Percentiles rank a stretch among this genome's conserved stretches.
Conservation (phyloP, 139 green algal species). For the Volvox africanus region DNA sequence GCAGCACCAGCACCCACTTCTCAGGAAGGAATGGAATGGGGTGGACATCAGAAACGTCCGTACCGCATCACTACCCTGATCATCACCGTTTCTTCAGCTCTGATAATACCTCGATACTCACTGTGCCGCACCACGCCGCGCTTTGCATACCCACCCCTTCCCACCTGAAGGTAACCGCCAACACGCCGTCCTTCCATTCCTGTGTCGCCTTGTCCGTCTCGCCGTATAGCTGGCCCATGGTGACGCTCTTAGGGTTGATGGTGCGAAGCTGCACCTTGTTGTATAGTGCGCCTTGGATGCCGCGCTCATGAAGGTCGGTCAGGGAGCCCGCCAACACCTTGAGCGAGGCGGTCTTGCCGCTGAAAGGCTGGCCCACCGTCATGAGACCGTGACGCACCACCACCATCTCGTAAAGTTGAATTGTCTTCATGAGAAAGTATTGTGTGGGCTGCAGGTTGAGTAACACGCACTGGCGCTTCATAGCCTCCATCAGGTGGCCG, state of each 20-base stretch:
- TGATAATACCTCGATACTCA: too few relatives aligned
- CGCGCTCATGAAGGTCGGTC: constrained; percentile 62
- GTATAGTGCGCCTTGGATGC: constrained; percentile 69
- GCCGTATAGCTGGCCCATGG: constrained; percentile 90
- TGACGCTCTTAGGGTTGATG: constrained; percentile 89
- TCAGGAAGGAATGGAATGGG: too few relatives aligned
- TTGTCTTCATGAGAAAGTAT: constrained; percentile 84
- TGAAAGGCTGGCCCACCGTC: constrained; percentile 82
- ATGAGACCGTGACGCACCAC: constrained; percentile 87
- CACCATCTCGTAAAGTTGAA: constrained; percentile 93
- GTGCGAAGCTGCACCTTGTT: constrained; percentile 68
- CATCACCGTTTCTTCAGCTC: too few relatives aligned
- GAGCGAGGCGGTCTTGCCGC: constrained; percentile 71
- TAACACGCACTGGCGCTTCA: constrained; percentile 71
- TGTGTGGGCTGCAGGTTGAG: constrained; percentile 78
- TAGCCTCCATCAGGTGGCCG: constrained; percentile 63
- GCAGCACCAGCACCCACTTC: too few relatives aligned
- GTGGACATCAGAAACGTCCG: too few relatives aligned
- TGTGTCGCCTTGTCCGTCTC: constrained; percentile 69
- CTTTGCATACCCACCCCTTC: neutral
- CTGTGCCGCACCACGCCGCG: too few relatives aligned
- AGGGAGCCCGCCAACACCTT: constrained; percentile 76
- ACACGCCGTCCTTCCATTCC: constrained; percentile 87
- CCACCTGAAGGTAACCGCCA: constrained; percentile 74
- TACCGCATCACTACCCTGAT: too few relatives aligned